phyloP scores from a whole-genome alignment of 306 rosid species.

The Dalbergia oliveri region DNA sequence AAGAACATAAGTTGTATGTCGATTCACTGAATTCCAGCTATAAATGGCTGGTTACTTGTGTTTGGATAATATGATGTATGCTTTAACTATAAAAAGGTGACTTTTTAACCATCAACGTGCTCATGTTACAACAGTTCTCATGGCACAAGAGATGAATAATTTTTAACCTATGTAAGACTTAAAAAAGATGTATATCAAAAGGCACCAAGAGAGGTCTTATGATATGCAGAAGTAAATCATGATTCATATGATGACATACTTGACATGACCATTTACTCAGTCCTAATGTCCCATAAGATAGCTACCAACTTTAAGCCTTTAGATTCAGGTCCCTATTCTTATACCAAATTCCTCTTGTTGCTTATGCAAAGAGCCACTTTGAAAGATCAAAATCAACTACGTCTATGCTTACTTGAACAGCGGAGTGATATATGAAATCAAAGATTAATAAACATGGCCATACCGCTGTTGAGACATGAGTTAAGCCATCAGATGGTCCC shows the following conservation, averaged over 20 bases:
- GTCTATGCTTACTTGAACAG: constrained; percentile 19
- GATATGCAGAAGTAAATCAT: constrained; percentile 27
- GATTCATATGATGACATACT: constrained; percentile 22
- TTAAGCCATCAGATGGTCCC: constrained; percentile 93
- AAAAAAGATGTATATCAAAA: constrained; percentile 1
- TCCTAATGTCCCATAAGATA: too few species aligned
- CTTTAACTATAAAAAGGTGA: constrained; percentile 20
- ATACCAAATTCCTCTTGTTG: constrained; percentile 2
- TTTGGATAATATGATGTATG: constrained; percentile 9
- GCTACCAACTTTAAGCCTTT: background rate
- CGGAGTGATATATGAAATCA: constrained; percentile 38
- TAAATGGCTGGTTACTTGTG: constrained; percentile 3
- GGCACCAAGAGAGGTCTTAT: background rate
- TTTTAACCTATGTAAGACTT: constrained; percentile 8
- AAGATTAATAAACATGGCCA: constrained; percentile 45
- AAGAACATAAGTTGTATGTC: constrained; percentile 40
- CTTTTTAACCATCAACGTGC: constrained; percentile 3
- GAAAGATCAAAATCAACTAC: constrained; percentile 11
- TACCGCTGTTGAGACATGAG: constrained; percentile 99
- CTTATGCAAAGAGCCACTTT: constrained; percentile 9
- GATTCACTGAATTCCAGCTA: constrained; percentile 22
- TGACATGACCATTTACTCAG: constrained; percentile 14
- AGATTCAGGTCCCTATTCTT: constrained; percentile 3
- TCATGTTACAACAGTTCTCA: constrained; percentile 28
- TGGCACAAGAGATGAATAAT: constrained; percentile 32